Conservation (phyloP, 2,329 filamentous ascomycete genomes). For the Ascochyta rabiei region DNA sequence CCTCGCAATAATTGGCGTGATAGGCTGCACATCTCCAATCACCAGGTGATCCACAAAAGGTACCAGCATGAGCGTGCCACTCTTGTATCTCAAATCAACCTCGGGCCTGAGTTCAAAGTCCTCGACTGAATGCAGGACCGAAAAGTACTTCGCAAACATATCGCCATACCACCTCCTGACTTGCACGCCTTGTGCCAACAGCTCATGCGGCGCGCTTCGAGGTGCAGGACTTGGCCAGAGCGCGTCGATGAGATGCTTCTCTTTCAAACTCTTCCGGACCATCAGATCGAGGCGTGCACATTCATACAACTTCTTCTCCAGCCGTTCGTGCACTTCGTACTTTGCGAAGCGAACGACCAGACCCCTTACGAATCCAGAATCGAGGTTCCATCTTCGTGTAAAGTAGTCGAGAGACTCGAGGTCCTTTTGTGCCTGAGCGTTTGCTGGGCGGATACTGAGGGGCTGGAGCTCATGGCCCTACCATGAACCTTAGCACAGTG, state of each 20-base stretch:
- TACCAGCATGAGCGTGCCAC: constrained; percentile 42
- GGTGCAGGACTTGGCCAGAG: constrained; percentile 45
- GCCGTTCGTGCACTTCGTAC: constrained; percentile 43
- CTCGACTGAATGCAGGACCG: constrained; percentile 36
- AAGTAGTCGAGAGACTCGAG: constrained; percentile 44
- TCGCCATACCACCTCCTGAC: constrained; percentile 46
- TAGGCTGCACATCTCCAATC: constrained; percentile 42
- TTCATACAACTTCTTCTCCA: constrained; percentile 47
- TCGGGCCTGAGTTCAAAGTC: constrained; percentile 41
- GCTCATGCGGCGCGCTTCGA: constrained; percentile 31
- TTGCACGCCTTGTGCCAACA: constrained; percentile 42
- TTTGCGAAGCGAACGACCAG: constrained; percentile 43
- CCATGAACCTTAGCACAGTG: background rate
- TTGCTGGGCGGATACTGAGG: constrained; percentile 37
- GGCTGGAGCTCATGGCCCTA: constrained; percentile 42
- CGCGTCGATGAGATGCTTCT: constrained; percentile 46
- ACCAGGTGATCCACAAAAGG: constrained; percentile 44
- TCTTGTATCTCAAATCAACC: constrained; percentile 39
- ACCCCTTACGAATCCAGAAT: constrained; percentile 40
- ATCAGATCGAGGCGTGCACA: constrained; percentile 42
- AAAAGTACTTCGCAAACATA: constrained; percentile 48
- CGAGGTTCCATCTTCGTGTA: constrained; percentile 38
- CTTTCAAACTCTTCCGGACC: constrained; percentile 46
- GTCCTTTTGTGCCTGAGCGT: constrained; percentile 47
- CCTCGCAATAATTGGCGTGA: constrained; percentile 41